phyloP scores from a whole-genome alignment of 192 early-diverging fungal species.

The Geranomyces michiganensis region DNA sequence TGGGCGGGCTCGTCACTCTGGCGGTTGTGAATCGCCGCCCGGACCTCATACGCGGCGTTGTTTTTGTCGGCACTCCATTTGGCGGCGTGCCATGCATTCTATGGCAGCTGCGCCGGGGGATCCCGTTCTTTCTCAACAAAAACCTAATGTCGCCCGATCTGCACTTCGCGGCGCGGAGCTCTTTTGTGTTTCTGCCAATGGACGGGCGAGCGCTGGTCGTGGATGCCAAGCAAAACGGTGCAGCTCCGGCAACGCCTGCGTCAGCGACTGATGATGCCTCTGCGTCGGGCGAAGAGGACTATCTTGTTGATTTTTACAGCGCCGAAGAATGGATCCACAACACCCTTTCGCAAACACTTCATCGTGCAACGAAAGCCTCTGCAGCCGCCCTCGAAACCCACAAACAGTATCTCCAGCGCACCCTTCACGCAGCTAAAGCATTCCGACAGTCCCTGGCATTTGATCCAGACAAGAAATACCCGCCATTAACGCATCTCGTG shows the following conservation, averaged over 20 bases:
- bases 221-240: conserved; percentile 18
- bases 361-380: background rate
- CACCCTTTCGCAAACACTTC: conserved; percentile 21
- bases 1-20: conserved; percentile 41
- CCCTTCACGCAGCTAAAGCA: conserved; percentile 24
- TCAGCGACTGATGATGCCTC: background rate
- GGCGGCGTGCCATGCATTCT: conserved; percentile 31
- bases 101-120: conserved; percentile 36
- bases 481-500: conserved; percentile 24
- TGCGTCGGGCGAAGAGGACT: conserved; percentile 28
- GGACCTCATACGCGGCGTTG: conserved; percentile 30
- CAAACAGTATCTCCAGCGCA: conserved; percentile 20
- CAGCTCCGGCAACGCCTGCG: too few relatives aligned
- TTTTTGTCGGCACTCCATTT: conserved; percentile 39
- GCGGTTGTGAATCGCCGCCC: conserved; percentile 34
- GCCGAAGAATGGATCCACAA: conserved; percentile 28
- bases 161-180: conserved; percentile 32
- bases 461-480: conserved; percentile 27
- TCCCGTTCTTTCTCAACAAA: conserved; percentile 34
- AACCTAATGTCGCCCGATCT: conserved; percentile 26
- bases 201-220: conserved; percentile 28
- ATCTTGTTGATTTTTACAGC: conserved; percentile 35
- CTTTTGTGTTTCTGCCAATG: conserved; percentile 35
- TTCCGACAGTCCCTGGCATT: conserved; percentile 32
- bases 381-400: background rate